These are phyloP conservation scores for Solanum bukasovii DNA, from an alignment of 257 asterid species.

Conservation along the genomic window DNA sequence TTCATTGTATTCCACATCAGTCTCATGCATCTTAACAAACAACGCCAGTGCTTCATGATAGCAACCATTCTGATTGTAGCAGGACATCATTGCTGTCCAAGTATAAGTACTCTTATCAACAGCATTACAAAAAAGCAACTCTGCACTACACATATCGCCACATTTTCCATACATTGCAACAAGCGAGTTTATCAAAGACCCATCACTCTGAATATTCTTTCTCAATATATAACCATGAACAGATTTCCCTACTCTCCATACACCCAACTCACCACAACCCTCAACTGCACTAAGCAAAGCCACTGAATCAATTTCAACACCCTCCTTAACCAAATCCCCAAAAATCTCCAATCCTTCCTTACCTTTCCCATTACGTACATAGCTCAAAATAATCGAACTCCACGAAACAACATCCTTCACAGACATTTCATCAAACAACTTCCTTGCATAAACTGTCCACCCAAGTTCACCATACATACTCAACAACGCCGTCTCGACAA, in stretches of 20 bases:
- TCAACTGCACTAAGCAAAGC: conserved; percentile 62
- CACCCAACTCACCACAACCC: conserved; percentile 73
- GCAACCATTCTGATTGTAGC: conserved; percentile 64
- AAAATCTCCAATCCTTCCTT: conserved; percentile 48
- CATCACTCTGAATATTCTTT: conserved; percentile 27
- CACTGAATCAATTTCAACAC: conserved; percentile 53
- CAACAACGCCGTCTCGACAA: conserved; percentile 58
- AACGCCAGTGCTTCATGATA: conserved; percentile 36
- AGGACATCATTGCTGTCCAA: conserved; percentile 73
- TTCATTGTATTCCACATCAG: conserved; percentile 38
- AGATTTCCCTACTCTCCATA: conserved; percentile 39
- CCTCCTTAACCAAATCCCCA: conserved; percentile 41
- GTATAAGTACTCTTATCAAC: conserved; percentile 30
- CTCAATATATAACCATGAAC: conserved; percentile 52
- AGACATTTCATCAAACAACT: conserved; percentile 58
- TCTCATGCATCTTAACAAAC: conserved; percentile 35
- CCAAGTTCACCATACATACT: conserved; percentile 75
- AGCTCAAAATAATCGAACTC: conserved; percentile 57
- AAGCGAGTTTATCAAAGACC: conserved; percentile 52
- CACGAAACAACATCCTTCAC: conserved; percentile 57
- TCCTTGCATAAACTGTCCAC: conserved; percentile 38
- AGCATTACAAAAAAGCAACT: conserved; percentile 22
- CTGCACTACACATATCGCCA: conserved; percentile 52
- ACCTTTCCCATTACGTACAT: conserved; percentile 33
- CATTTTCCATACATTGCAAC: conserved; percentile 83